These are phyloP conservation scores for Penicillium diatomitis DNA, from an alignment of 495 filamentous ascomycete species.

Conservation along the genomic window DNA sequence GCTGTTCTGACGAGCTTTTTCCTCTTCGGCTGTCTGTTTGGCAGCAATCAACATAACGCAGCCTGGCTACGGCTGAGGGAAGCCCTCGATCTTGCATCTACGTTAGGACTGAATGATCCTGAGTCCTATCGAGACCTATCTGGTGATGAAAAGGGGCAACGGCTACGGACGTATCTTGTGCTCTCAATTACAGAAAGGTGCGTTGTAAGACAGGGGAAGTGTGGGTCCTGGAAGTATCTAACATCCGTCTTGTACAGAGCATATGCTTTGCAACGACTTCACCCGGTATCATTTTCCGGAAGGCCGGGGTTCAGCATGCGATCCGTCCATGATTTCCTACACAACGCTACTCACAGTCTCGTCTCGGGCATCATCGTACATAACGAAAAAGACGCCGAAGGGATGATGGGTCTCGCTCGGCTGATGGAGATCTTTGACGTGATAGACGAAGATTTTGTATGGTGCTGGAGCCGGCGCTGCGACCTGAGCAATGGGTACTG, in stretches of 20 bases:
- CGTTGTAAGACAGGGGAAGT: neutral
- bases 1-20: constrained; percentile 72
- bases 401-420: constrained; percentile 34
- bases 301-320: constrained; percentile 29
- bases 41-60: constrained; percentile 48
- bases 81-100: constrained; percentile 47
- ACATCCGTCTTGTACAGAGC: constrained; percentile 30
- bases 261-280: constrained; percentile 60
- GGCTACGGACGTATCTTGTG: constrained; percentile 44
- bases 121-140: constrained; percentile 37
- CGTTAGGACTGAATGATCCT: constrained; percentile 50
- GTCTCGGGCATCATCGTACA: constrained; percentile 37
- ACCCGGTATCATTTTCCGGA: constrained; percentile 33
- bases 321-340: constrained; percentile 31
- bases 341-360: constrained; percentile 29
- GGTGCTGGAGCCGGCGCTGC: constrained; percentile 35
- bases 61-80: constrained; percentile 55
- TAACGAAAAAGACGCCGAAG: constrained; percentile 35
- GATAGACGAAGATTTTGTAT: constrained; percentile 35
- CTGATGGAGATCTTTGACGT: constrained; percentile 36
- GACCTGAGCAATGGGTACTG: constrained; percentile 25
- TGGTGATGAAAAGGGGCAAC: constrained; percentile 36
- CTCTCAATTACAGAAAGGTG: constrained; percentile 52
- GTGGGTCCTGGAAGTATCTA: neutral
- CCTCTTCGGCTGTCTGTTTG: constrained; percentile 66